Percentiles rank a stretch among this genome's conserved stretches.
phyloP scores from a whole-genome alignment of 768 basidiomycete species.

The Pisolithus marmoratus region DNA sequence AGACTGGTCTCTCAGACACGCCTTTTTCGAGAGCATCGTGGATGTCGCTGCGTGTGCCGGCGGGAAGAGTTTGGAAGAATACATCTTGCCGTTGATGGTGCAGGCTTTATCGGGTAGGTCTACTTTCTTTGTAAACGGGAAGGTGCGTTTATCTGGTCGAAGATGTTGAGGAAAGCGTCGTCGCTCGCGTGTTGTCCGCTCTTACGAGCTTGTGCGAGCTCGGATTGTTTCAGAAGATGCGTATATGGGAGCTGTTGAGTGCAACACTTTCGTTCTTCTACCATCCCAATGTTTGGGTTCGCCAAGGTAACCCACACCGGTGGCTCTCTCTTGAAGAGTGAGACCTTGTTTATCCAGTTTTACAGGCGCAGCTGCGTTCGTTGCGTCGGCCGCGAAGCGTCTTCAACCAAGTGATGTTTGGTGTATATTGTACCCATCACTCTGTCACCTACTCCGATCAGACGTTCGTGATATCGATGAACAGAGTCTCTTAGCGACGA shows the following conservation, averaged over 20 bases:
- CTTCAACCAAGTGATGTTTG: slow-evolving; percentile 87
- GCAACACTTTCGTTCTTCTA: slow-evolving; percentile 84
- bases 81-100: slow-evolving; percentile 94
- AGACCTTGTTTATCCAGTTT: background rate
- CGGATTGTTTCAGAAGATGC: slow-evolving; percentile 86
- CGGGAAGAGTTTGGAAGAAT: slow-evolving; percentile 87
- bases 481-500: slow-evolving; percentile 61
- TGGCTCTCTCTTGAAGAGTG: background rate
- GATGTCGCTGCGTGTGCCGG: slow-evolving; percentile 95
- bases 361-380: slow-evolving; percentile 80
- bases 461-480: slow-evolving; percentile 77
- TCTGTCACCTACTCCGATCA: slow-evolving; percentile 79
- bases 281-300: slow-evolving; percentile 94
- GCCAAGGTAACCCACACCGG: slow-evolving; percentile 52
- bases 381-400: slow-evolving; percentile 78
- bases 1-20: slow-evolving; percentile 86
- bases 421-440: slow-evolving; percentile 93
- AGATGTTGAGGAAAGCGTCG: slow-evolving; percentile 96
- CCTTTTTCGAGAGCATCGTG: slow-evolving; percentile 94
- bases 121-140: background rate
- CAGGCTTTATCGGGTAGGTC: slow-evolving; percentile 85
- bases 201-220: slow-evolving; percentile 87
- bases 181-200: slow-evolving; percentile 83
- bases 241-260: slow-evolving; percentile 96
- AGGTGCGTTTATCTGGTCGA: slow-evolving; percentile 6